Evolutionary conservation across 345 rosid genomes (phyloP).

Genomic region (Eucalyptus tenuipes): DNA sequence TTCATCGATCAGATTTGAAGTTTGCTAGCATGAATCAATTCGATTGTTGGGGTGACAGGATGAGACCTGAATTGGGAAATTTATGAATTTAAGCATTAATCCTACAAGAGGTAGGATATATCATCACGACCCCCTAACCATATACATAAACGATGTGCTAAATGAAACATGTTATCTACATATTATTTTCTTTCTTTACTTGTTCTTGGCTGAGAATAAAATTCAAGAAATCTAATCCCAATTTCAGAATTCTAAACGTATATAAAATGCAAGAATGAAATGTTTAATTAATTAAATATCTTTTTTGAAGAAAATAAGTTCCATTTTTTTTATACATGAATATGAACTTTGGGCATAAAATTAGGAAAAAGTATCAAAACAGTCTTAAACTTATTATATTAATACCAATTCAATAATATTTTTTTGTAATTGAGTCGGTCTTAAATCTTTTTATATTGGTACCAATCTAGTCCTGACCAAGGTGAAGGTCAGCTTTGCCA

Average conservation of each 20-base stretch:
- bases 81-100: not conserved
- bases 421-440: not conserved
- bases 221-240: not conserved
- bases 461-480: not conserved
- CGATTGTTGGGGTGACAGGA: not conserved
- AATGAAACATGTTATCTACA: not conserved
- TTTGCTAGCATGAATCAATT: no score
- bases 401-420: no score
- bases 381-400: not conserved
- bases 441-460: not conserved
- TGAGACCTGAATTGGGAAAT: not conserved
- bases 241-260: not conserved
- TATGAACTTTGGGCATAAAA: not conserved
- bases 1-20: not conserved
- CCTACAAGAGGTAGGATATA: not conserved
- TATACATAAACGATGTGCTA: not conserved
- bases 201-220: not conserved
- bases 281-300: no score
- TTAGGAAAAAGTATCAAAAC: not conserved
- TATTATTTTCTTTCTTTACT: no score
- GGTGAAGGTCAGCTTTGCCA: not conserved
- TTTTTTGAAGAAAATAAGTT: not conserved
- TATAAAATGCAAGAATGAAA: not conserved
- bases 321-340: not conserved
- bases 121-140: not conserved